A percentile compares a stretch with the other conserved stretches of the same genome.
Conservation (phyloP, 2,329 filamentous ascomycete species). For the Diplodia scrobiculata region DNA sequence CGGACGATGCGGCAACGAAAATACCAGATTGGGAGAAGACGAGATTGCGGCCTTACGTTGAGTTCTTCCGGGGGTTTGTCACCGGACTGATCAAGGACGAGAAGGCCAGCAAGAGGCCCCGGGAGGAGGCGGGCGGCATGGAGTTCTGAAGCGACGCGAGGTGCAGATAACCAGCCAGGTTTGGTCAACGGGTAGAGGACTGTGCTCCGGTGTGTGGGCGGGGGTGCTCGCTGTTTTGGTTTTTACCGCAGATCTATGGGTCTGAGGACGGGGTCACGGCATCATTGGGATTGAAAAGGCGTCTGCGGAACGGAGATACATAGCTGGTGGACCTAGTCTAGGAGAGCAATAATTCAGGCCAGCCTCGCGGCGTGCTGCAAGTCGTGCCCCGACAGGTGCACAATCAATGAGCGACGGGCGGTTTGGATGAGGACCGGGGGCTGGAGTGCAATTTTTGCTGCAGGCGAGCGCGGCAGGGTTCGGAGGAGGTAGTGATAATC, state of each 20-base stretch:
- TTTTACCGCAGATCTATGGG: slow-evolving; percentile 26
- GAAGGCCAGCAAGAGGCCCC: slow-evolving; percentile 55
- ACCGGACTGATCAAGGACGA: slow-evolving; percentile 76
- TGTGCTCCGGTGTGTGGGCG: slow-evolving; percentile 12
- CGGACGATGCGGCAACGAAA: slow-evolving; percentile 50
- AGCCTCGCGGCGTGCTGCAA: neutral
- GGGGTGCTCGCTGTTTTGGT: slow-evolving; percentile 12
- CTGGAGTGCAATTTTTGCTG: slow-evolving; percentile 17
- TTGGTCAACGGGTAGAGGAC: slow-evolving; percentile 9
- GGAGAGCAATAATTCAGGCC: slow-evolving; percentile 19
- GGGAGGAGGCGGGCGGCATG: slow-evolving; percentile 62
- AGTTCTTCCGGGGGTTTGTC: slow-evolving; percentile 84
- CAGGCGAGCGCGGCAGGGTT: slow-evolving; percentile 18
- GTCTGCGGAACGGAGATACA: slow-evolving; percentile 11
- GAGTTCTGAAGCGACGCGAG: slow-evolving; percentile 59
- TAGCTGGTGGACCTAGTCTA: slow-evolving; percentile 17
- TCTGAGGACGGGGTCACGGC: slow-evolving; percentile 15
- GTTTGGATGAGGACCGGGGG: neutral
- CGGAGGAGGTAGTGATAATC: slow-evolving; percentile 8
- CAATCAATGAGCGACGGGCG: neutral
- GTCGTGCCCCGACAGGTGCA: neutral
- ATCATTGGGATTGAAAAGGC: slow-evolving; percentile 10
- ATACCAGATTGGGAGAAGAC: slow-evolving; percentile 96
- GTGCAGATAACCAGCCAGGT: slow-evolving; percentile 15
- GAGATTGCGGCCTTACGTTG: slow-evolving; percentile 86